These are phyloP conservation scores for Andrographis paniculata DNA, from an alignment of 305 asterid species.

Conservation along the genomic window DNA sequence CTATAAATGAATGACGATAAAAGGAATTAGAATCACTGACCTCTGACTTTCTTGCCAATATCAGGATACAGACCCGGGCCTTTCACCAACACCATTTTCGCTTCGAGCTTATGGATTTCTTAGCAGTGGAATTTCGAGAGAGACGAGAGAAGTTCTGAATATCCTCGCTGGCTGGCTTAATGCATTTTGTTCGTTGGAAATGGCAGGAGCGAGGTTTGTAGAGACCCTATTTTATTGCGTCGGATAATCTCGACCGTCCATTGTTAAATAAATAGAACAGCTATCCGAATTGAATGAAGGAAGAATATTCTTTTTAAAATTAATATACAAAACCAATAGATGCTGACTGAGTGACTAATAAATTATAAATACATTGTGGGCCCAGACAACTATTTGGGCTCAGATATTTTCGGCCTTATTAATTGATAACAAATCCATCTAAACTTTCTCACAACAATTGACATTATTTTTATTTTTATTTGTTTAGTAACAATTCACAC, in stretches of 20 bases:
- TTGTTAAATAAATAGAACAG: background rate
- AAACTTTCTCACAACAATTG: too few species aligned
- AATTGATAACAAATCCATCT: too few species aligned
- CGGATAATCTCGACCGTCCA: constrained; percentile 23
- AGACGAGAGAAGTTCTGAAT: constrained; percentile 19
- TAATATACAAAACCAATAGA: too few species aligned
- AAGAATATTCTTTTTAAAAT: too few species aligned
- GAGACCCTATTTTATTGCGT: constrained; percentile 24
- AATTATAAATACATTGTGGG: too few species aligned
- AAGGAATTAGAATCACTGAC: constrained; percentile 19
- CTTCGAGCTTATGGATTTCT: background rate
- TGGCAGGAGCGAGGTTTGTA: constrained; percentile 9
- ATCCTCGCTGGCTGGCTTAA: constrained; percentile 15
- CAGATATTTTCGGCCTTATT: too few species aligned
- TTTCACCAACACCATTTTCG: constrained; percentile 38
- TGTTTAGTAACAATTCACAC: too few species aligned
- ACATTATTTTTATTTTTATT: too few species aligned
- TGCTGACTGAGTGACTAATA: too few species aligned
- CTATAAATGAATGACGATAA: background rate
- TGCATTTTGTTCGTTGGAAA: background rate
- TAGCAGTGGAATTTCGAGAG: constrained; percentile 17
- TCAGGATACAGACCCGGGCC: constrained; percentile 66
- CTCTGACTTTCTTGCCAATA: constrained; percentile 62
- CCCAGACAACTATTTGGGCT: too few species aligned
- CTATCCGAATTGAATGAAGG: too few species aligned